Conservation (phyloP, 495 filamentous ascomycete species). For the Darksidea phi region DNA sequence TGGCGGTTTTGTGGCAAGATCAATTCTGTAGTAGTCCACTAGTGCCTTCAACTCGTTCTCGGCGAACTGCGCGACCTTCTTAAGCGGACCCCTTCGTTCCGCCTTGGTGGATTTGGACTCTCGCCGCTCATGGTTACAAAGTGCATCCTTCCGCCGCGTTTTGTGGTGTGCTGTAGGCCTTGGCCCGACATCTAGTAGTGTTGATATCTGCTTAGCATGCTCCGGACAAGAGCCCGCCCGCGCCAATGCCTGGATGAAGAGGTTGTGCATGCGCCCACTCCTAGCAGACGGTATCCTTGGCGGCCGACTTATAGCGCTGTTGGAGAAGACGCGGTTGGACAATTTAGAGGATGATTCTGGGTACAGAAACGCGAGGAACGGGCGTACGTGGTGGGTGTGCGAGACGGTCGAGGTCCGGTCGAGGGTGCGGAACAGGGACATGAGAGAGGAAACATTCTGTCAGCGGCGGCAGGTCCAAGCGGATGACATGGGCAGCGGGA, state of each 20-base stretch:
- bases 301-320: background rate
- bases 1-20: background rate
- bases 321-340: slow-evolving; percentile 11
- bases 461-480: slow-evolving; percentile 35
- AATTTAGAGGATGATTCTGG: slow-evolving; percentile 25
- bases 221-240: slow-evolving; percentile 61
- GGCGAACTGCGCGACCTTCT: slow-evolving; percentile 10
- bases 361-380: slow-evolving; percentile 46
- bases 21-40: slow-evolving; percentile 33
- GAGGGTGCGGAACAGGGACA: slow-evolving; percentile 60
- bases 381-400: slow-evolving; percentile 50
- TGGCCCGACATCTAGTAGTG: background rate
- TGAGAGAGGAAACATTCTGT: slow-evolving; percentile 64
- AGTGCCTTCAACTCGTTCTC: slow-evolving; percentile 30
- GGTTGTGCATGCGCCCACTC: slow-evolving; percentile 48
- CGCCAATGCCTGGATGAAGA: slow-evolving; percentile 66
- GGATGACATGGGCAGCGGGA: background rate
- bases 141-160: slow-evolving; percentile 23
- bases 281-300: slow-evolving; percentile 15
- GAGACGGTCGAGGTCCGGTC: slow-evolving; percentile 50
- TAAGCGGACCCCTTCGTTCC: background rate
- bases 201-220: slow-evolving; percentile 45
- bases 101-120: slow-evolving; percentile 18
- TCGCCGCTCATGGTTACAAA: background rate
- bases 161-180: slow-evolving; percentile 21